phyloP scores from a whole-genome alignment of 345 rosid genomes.

The Eutrema heterophyllum region DNA sequence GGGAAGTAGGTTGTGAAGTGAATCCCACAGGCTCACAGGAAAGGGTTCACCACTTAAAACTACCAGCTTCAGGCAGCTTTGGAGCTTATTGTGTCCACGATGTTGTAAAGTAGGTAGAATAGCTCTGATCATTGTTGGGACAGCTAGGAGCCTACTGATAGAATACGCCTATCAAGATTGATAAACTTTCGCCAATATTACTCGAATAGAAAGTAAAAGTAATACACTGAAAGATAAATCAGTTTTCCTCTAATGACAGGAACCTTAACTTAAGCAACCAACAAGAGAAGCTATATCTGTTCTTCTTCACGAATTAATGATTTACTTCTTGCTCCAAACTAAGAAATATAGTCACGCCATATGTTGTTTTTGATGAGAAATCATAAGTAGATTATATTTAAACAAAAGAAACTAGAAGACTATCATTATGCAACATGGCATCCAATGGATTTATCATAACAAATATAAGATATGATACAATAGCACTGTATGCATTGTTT shows the following conservation, averaged over 20 bases:
- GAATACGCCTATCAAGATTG: slow-evolving; percentile 59
- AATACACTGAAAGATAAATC: neutral
- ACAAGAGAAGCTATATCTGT: neutral
- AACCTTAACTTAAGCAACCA: slow-evolving; percentile 2
- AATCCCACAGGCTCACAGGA: slow-evolving; percentile 71
- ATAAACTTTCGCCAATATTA: neutral
- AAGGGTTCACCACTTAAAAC: slow-evolving; percentile 87
- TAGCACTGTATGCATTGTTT: neutral
- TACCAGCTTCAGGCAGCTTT: slow-evolving; percentile 58
- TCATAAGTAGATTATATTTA: neutral
- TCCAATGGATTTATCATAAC: neutral
- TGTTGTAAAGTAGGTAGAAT: slow-evolving; percentile 65
- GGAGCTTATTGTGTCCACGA: slow-evolving; percentile 34
- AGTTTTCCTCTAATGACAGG: neutral
- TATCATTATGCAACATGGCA: slow-evolving; percentile 6
- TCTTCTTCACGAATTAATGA: neutral
- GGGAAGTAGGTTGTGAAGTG: slow-evolving; percentile 59
- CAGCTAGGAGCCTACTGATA: slow-evolving; percentile 66
- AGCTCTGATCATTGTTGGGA: slow-evolving; percentile 78
- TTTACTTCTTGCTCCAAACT: neutral
- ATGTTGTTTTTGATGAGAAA: neutral
- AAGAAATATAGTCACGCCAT: neutral
- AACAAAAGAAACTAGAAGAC: slow-evolving; percentile 10
- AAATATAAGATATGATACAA: neutral
- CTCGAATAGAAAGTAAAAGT: neutral